Percentiles rank a stretch among this genome's conserved stretches.
phyloP scores from a whole-genome alignment of 352 stramenopile genomes.

The Globisporangium cederbergense region DNA sequence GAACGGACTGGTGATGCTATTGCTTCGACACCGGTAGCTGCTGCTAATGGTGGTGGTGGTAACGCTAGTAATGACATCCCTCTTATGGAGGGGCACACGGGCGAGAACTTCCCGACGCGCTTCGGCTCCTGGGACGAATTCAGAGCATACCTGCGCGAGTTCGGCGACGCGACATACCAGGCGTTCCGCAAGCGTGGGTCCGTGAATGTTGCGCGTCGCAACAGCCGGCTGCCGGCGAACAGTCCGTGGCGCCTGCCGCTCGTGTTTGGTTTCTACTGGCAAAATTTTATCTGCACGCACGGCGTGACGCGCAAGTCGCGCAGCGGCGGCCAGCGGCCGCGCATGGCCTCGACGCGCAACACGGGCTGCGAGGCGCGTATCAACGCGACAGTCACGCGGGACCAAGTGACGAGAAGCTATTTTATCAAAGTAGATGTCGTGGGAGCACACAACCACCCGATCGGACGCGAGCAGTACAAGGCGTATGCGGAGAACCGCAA shows the following conservation, averaged over 20 bases:
- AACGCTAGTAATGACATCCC: too few relatives aligned
- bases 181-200: constrained; percentile 1
- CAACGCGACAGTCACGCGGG: constrained; percentile 5
- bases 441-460: constrained; percentile 13
- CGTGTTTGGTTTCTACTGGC: neutral
- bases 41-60: too few relatives aligned
- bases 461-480: constrained; percentile 5
- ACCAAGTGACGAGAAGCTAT: neutral
- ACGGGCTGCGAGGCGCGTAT: constrained; percentile 11
- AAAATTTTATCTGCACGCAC: constrained; percentile 11
- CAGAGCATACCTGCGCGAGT: neutral
- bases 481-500: constrained; percentile 10
- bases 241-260: neutral
- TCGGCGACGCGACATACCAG: constrained; percentile 2
- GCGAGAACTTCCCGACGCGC: neutral
- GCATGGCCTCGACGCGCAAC: neutral
- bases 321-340: neutral
- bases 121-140: constrained; percentile 5
- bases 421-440: neutral
- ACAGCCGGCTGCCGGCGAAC: constrained; percentile 32
- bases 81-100: neutral
- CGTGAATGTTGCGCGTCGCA: neutral
- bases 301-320: constrained; percentile 3
- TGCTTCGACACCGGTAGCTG: too few relatives aligned
- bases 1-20: neutral